Evolutionary conservation across 2,329 filamentous ascomycete species (phyloP), one percentile per base, ranked within the genome.

Genomic region (Lecanicillium sp.): DNA sequence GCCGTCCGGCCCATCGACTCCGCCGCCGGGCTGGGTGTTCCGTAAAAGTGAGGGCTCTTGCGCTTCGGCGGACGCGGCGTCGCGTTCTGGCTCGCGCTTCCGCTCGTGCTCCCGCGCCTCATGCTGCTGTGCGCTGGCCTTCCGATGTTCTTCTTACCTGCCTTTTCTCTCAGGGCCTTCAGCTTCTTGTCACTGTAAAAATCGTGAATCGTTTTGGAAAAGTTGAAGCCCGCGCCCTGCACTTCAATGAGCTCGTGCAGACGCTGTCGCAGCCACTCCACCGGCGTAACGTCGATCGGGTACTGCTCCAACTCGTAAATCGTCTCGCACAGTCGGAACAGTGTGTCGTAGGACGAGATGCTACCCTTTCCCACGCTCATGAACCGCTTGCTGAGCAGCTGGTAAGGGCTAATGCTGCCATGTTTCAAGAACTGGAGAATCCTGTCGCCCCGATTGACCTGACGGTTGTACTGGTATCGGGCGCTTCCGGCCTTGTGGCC

Each of bases 211-310:
- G 69, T 73, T 55, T 68, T 71, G 37, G 70, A 68, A 17, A 80
- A 61, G 56, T 71, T 77, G 55, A 81, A 81, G 14, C 65, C 64
- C 2, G 70, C 56, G 1, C 74, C 73, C 32, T 72, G 61, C 15
- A 63, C 52, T 39, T 59, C 41, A 30, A 69, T 66, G 12, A 79
- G 60, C 58, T 81, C 75, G 51, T 74, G 66, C 41, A 81, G 65
- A 11, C 78, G 73, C 29, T 80, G 76, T 4, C 78, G 73, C 45
- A 81, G 63, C 78, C 77, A 81, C 21, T 79, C 69, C 3, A 77
- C 60, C 0, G 78, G 76, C 2, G 67, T 68, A 17, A 80, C 63
- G 30, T 76, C 72, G 5, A 79, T 67, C 24, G 70, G 67, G 48
- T 78, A 79, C 55, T 74, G 77, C 47, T 66, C 69, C 37, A 81